These are phyloP conservation scores for Scutellaria baicalensis DNA, from an alignment of 257 asterid genomes.

Conservation along the genomic window DNA sequence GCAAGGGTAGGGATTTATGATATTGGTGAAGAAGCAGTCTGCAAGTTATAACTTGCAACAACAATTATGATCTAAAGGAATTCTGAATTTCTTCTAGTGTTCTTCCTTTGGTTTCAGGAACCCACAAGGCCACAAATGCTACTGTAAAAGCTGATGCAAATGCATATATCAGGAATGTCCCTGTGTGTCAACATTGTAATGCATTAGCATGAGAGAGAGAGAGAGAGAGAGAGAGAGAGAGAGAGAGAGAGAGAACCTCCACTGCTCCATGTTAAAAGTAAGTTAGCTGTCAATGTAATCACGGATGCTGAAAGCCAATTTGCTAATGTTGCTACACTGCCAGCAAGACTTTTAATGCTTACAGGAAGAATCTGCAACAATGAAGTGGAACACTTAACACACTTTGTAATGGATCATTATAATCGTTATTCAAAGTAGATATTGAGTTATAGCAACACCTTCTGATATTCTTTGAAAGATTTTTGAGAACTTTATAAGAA, in stretches of 20 bases:
- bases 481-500: neutral
- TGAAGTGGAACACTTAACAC: neutral
- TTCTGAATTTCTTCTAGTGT: conserved; percentile 77
- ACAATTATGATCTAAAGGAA: conserved; percentile 45
- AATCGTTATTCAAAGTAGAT: neutral
- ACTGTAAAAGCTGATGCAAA: conserved; percentile 47
- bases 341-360: conserved; percentile 81
- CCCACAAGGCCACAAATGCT: conserved; percentile 55
- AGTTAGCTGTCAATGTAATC: conserved; percentile 72
- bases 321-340: conserved; percentile 83
- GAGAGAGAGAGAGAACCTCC: conserved; percentile 57
- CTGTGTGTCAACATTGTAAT: conserved; percentile 37
- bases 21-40: too few species aligned
- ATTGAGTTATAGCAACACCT: neutral
- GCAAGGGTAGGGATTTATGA: too few species aligned
- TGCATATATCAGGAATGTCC: conserved; percentile 63
- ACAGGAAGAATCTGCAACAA: conserved; percentile 79
- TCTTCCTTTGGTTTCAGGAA: conserved; percentile 90
- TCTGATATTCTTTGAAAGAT: neutral
- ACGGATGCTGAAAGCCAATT: conserved; percentile 80
- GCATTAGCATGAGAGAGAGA: neutral
- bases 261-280: conserved; percentile 79
- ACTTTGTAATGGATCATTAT: neutral
- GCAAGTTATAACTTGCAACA: too few species aligned
- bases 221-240: conserved; percentile 8